Conservation (phyloP, 305 asterid genomes). For the Plantago lanceolata region DNA sequence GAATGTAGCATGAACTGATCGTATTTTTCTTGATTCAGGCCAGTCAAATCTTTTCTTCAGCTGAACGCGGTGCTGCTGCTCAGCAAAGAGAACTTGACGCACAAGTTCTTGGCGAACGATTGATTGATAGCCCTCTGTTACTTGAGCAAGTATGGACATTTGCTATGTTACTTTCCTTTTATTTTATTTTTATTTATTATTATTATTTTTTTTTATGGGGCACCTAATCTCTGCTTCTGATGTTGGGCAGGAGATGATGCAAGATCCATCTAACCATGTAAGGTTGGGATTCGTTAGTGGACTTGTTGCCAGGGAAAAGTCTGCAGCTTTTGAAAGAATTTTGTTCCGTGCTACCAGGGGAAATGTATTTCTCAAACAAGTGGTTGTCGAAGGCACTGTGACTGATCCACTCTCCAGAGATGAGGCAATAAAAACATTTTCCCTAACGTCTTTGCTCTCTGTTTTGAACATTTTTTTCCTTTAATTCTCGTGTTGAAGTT, state of each 20-base stretch:
- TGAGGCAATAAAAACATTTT: constrained; percentile 32
- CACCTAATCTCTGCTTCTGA: constrained; percentile 18
- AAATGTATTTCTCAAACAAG: constrained; percentile 55
- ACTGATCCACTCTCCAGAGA: constrained; percentile 50
- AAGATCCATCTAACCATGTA: constrained; percentile 47
- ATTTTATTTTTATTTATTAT: background rate
- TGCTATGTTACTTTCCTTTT: constrained; percentile 8
- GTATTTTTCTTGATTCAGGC: constrained; percentile 36
- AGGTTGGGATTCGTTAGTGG: constrained; percentile 55
- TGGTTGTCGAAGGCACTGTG: constrained; percentile 43
- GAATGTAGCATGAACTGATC: background rate
- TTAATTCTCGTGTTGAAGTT: background rate
- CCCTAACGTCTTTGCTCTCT: constrained; percentile 8
- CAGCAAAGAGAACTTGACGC: constrained; percentile 41
- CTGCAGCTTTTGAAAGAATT: constrained; percentile 50
- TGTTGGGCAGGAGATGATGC: constrained; percentile 38
- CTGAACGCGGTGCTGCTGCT: constrained; percentile 42
- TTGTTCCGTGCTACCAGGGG: constrained; percentile 63
- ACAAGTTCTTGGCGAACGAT: constrained; percentile 37
- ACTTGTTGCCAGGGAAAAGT: constrained; percentile 49
- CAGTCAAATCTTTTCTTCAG: constrained; percentile 51
- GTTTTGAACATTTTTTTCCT: constrained; percentile 4
- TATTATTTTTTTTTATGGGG: background rate
- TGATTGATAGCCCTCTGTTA: constrained; percentile 54
- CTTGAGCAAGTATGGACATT: constrained; percentile 41